Base-by-base conservation (phyloP, 257 asterid genomes). In the Solanum ossicruentum region DNA sequence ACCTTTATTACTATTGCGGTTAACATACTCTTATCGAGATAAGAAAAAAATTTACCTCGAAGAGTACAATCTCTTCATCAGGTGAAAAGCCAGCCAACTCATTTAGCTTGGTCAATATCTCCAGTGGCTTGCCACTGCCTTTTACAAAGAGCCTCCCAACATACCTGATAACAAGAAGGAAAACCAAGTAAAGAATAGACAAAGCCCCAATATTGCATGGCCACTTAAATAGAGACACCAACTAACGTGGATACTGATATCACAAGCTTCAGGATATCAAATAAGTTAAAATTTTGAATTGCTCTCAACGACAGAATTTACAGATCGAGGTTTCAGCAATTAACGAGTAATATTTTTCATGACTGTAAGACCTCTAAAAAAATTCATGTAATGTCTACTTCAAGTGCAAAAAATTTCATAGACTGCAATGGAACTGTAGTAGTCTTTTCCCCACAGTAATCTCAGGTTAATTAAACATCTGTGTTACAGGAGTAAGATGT, bases 91-190 rank as follows among this genome's bases (percentile, higher is more conserved):
- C 96, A 87, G 94, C 94, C 92, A 94, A 85, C 85, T 90, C 94
- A 89, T 91, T 92, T 86, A 94, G 93, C 89, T 90, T 91, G 80
- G 85, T 61, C 83, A 91, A 51, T 83, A 93, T 89, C 52, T 94
- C 97, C 28, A 84, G 56, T 80, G 98, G 98, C 89, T 88, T 93
- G 81, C 95, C 91, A 75, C 67, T 85, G 70, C 89, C 88, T 86
- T 95, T 92, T 70, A 93, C 98, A 92, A 93, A 93, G 83, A 93
- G 90, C 87, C 94, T 85, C 57, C 98, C 98, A 83, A 88, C 92
- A 88, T 90, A 93, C 80, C 98, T 92, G 91, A 84, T 26, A 86
- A 85, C 67, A 83, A n/a, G 57, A 55, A 85, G 63, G 66, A 60
- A 70, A 58, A 81, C 79, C 47, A 55, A 65, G 80, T 47, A 49